Evolutionary conservation across 2,329 filamentous ascomycete genomes (phyloP), one percentile per base, ranked within the genome.

Genomic region (Dactylella cylindrospora): DNA sequence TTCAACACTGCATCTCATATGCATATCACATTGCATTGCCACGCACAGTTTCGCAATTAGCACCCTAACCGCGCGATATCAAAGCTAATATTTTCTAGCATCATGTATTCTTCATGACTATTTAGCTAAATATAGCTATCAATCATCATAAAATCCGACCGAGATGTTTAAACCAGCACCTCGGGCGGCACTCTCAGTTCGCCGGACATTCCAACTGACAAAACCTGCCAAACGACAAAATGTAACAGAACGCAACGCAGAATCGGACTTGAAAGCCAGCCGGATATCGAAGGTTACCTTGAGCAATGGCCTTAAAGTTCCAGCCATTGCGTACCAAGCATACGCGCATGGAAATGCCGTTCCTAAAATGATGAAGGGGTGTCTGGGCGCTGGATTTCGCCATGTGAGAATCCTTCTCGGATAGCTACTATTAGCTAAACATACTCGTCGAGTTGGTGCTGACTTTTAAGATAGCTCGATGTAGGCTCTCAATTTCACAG

Each of bases 381-480:
- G 22, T 3, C 20, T 62, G 17, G 20, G 32, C 19, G 20, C 10
- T 2, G 57, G 57, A 6, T 62, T 29, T 20, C 36, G 49, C 5
- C 49, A 62, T 39, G 49, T 53, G 17, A 12, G n/a, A 20, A 15
- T 4, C 31, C 20, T 9, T 15, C n/a, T n/a, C n/a, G n/a, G n/a
- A n/a, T n/a, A n/a, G n/a, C n/a, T n/a, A n/a, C n/a, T n/a, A n/a
- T n/a, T n/a, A n/a, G n/a, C n/a, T n/a, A n/a, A n/a, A n/a, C n/a
- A n/a, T n/a, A n/a, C n/a, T n/a, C n/a, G n/a, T n/a, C n/a, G n/a
- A n/a, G n/a, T n/a, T n/a, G n/a, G n/a, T n/a, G n/a, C n/a, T n/a
- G n/a, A n/a, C n/a, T n/a, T n/a, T n/a, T n/a, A n/a, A n/a, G 7
- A 28, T 13, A 54, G 41, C 39, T 62, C 28, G 57, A 62, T 38